A percentile compares a stretch with the other conserved stretches of the same genome.
These are phyloP conservation scores for Erysimum cheiri DNA, from an alignment of 441 rosid genomes.

Conservation along the genomic window DNA sequence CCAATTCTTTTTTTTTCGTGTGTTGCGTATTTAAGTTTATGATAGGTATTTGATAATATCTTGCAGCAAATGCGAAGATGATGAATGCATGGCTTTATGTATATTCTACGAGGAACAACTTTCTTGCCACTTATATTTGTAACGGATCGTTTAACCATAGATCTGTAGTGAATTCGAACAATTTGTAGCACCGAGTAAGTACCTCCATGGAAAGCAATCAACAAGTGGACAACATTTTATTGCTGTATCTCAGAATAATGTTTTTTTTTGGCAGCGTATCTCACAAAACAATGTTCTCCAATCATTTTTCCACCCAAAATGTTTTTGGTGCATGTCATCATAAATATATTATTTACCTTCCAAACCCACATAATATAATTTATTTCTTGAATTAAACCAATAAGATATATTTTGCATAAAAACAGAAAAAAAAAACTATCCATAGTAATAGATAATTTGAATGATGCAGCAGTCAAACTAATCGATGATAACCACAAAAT, in stretches of 20 bases:
- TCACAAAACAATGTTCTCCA: slow-evolving; percentile 22
- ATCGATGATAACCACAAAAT: neutral
- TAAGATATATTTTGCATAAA: neutral
- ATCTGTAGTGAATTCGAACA: slow-evolving; percentile 30
- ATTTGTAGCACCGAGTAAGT: slow-evolving; percentile 31
- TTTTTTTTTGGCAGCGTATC: no score
- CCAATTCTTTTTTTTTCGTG: neutral
- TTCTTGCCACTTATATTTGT: no score
- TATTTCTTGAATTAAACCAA: neutral
- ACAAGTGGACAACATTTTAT: slow-evolving; percentile 39
- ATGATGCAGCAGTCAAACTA: neutral
- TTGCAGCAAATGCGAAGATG: neutral
- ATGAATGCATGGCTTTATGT: neutral
- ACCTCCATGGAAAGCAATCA: slow-evolving; percentile 33
- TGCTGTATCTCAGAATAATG: slow-evolving; percentile 22
- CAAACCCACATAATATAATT: neutral
- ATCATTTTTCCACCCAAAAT: slow-evolving; percentile 29
- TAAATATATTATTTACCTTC: slow-evolving; percentile 10
- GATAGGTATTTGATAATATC: neutral
- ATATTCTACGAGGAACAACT: neutral
- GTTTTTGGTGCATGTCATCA: slow-evolving; percentile 6
- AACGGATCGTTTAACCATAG: neutral
- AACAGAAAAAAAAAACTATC: neutral
- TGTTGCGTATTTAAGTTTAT: neutral
- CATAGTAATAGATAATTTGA: neutral